Evolutionary conservation across 2,329 filamentous ascomycete species (phyloP).

Genomic region (Capronia americana): DNA sequence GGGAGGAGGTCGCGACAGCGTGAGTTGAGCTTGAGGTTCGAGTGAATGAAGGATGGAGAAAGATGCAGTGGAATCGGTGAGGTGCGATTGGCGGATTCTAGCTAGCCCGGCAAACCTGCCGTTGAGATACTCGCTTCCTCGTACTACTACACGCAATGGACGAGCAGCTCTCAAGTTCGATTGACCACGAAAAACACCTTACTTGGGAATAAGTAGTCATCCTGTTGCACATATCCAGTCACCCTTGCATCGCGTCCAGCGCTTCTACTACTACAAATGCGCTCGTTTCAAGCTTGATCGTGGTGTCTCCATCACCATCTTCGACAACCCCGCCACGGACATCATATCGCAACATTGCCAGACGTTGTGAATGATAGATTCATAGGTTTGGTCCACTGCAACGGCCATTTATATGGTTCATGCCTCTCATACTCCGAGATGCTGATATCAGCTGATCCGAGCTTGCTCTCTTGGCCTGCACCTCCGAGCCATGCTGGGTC

Average conservation of each 20-base stretch:
- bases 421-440: conserved; percentile 17
- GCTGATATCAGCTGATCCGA: conserved; percentile 29
- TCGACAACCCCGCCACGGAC: too few relatives aligned
- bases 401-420: too few relatives aligned
- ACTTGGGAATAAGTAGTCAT: too few relatives aligned
- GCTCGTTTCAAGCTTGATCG: not conserved
- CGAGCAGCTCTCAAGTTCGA: not conserved
- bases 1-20: not conserved
- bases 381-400: too few relatives aligned
- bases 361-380: too few relatives aligned
- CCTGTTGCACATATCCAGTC: too few relatives aligned
- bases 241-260: conserved; percentile 42
- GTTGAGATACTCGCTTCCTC: too few relatives aligned
- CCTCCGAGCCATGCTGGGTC: conserved; percentile 1
- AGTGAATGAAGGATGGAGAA: conserved; percentile 1
- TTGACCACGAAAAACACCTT: not conserved
- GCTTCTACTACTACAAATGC: conserved; percentile 51
- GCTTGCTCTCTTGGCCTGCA: conserved; percentile 27
- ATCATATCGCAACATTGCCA: too few relatives aligned
- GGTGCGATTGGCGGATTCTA: conserved; percentile 21
- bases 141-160: not conserved
- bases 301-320: too few relatives aligned
- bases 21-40: not conserved
- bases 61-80: conserved; percentile 15
- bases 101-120: conserved; percentile 18